Evolutionary conservation across 345 rosid genomes (phyloP).

Genomic region (Corchorus capsularis): DNA sequence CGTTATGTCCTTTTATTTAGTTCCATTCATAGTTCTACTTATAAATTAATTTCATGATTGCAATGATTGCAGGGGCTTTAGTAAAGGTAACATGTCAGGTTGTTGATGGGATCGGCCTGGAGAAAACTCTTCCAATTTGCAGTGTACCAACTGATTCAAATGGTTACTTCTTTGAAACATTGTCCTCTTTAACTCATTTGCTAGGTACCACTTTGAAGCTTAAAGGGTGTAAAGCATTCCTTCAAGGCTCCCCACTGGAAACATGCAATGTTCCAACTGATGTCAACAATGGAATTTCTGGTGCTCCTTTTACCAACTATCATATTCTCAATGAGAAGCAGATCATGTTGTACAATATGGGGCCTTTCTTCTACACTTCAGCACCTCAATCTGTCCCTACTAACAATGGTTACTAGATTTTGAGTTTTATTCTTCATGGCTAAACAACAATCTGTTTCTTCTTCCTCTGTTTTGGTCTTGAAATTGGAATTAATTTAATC

Average conservation of each 20-base stretch:
- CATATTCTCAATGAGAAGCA: slow-evolving; percentile 25
- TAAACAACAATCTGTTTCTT: not conserved
- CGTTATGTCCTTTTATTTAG: too few relatives aligned
- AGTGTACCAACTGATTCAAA: slow-evolving; percentile 47
- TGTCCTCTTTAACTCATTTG: slow-evolving; percentile 29
- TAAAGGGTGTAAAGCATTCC: slow-evolving; percentile 52
- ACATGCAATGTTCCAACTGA: slow-evolving; percentile 45
- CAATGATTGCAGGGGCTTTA: slow-evolving; percentile 38
- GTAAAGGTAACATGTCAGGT: slow-evolving; percentile 50
- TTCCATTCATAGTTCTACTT: not conserved
- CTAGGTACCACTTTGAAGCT: slow-evolving; percentile 26
- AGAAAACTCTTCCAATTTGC: slow-evolving; percentile 38
- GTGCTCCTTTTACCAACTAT: slow-evolving; percentile 42
- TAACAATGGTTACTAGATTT: not conserved
- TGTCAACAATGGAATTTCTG: slow-evolving; percentile 47
- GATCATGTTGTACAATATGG: slow-evolving; percentile 27
- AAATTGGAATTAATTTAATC: too few relatives aligned
- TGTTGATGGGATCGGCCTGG: slow-evolving; percentile 42
- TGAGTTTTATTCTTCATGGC: slow-evolving; percentile 6
- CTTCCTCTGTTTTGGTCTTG: not conserved
- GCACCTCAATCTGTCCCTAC: slow-evolving; percentile 15
- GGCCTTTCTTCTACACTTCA: slow-evolving; percentile 37
- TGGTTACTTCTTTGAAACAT: slow-evolving; percentile 49
- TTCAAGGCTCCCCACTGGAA: slow-evolving; percentile 44
- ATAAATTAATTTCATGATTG: not conserved